Evolutionary conservation across 106 monocot species (phyloP).

Genomic region (Acorus gramineus): DNA sequence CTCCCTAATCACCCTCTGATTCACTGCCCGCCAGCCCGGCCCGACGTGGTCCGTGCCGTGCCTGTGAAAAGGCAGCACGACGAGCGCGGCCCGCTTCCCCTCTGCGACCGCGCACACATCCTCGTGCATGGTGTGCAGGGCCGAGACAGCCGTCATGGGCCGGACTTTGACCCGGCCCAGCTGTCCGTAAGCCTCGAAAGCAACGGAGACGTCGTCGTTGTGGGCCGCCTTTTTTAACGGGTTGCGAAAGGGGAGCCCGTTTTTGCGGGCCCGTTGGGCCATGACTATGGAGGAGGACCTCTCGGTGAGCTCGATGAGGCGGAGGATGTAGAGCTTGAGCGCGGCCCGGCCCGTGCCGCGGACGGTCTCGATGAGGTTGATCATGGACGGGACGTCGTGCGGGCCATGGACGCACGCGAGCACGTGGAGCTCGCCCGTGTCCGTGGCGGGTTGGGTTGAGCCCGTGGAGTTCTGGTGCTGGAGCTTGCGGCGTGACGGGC

Average conservation of each 20-base stretch:
- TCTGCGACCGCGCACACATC: conserved; percentile 31
- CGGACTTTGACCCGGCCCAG: conserved; percentile 27
- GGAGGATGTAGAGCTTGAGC: conserved; percentile 56
- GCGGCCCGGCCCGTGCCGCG: conserved; percentile 38
- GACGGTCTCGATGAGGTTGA: conserved; percentile 73
- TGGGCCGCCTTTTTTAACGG: conserved; percentile 16
- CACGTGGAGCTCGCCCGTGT: conserved; percentile 54
- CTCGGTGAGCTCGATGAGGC: conserved; percentile 61
- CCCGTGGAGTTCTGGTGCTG: conserved; percentile 16
- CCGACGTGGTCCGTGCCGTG: conserved; percentile 52
- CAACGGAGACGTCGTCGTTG: conserved; percentile 34
- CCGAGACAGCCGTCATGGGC: conserved; percentile 57
- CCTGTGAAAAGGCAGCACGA: conserved; percentile 33
- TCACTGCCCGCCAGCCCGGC: conserved; percentile 44
- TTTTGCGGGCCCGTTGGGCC: conserved; percentile 33
- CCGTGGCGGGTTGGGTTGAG: conserved; percentile 5
- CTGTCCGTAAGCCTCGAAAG: conserved; percentile 54
- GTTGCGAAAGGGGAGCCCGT: conserved; percentile 41
- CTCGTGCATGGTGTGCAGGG: conserved; percentile 37
- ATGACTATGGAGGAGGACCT: conserved; percentile 42
- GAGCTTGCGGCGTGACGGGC: conserved; percentile 32
- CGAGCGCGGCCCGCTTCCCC: conserved; percentile 17
- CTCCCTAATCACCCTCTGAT: conserved; percentile 39
- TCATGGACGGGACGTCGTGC: conserved; percentile 54
- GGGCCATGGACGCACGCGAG: conserved; percentile 57